Evolutionary conservation across 2,329 filamentous ascomycete species (phyloP).

Genomic region (Talaromyces sp.): DNA sequence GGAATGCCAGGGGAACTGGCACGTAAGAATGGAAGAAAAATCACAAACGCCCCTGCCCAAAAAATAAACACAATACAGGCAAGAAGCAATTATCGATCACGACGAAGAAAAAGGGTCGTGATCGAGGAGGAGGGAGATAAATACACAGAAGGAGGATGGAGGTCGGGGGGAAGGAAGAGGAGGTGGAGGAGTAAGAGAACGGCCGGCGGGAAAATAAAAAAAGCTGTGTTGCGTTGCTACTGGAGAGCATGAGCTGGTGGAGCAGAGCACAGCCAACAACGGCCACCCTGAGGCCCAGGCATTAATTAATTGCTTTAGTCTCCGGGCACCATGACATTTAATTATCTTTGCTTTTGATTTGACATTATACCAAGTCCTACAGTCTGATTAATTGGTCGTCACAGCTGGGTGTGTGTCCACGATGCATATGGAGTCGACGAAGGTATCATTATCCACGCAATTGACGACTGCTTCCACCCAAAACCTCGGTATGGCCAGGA

Average conservation of each 20-base stretch:
- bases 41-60: conserved; percentile 17
- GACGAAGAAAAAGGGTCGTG: conserved; percentile 17
- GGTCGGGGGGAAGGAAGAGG: conserved; percentile 14
- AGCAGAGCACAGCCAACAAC: conserved; percentile 24
- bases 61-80: conserved; percentile 12
- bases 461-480: not conserved
- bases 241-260: conserved; percentile 25
- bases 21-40: conserved; percentile 13
- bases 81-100: conserved; percentile 18
- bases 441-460: not conserved
- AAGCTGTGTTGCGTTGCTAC: conserved; percentile 18
- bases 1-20: conserved; percentile 16
- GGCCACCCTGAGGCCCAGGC: conserved; percentile 4
- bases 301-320: conserved; percentile 13
- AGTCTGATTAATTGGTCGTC: not conserved
- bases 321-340: not conserved
- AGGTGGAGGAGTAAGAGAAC: conserved; percentile 16
- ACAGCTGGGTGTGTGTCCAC: not conserved
- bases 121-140: conserved; percentile 12
- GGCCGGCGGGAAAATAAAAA: conserved; percentile 22
- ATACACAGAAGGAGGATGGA: conserved; percentile 18
- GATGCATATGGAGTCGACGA: not conserved
- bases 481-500: not conserved
- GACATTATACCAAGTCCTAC: not conserved
- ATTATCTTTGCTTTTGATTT: not conserved